Conservation (phyloP, 2,329 filamentous ascomycete species). For the Cladosporium sp. region DNA sequence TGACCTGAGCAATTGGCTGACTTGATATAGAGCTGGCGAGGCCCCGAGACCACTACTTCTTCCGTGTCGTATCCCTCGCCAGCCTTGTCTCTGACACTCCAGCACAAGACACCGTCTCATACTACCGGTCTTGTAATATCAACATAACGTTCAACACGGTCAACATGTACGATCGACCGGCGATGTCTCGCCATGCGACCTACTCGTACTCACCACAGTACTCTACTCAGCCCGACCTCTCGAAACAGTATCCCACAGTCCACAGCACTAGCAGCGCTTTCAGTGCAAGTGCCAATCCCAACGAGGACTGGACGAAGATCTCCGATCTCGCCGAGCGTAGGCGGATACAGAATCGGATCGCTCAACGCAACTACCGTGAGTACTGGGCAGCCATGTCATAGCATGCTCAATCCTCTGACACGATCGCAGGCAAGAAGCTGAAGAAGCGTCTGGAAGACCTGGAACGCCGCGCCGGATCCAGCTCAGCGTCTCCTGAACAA, state of each 20-base stretch:
- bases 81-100: neutral
- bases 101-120: no score
- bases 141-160: neutral
- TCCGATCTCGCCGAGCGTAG: conserved; percentile 91
- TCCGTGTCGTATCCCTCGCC: neutral
- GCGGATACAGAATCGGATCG: conserved; percentile 95
- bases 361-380: conserved; percentile 93
- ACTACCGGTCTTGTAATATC: neutral
- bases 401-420: neutral
- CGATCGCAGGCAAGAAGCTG: conserved; percentile 70
- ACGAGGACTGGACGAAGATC: conserved; percentile 99
- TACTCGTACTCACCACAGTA: conserved; percentile 38
- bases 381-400: conserved; percentile 20
- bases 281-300: conserved; percentile 86
- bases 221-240: conserved; percentile 36
- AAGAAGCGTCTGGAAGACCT: conserved; percentile 84
- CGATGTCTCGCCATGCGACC: conserved; percentile 40
- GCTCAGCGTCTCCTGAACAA: conserved; percentile 54
- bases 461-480: conserved; percentile 67
- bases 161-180: conserved; percentile 23
- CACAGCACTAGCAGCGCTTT: conserved; percentile 89
- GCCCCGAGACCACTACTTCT: conserved; percentile 1
- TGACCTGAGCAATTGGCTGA: conserved; percentile 10
- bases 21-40: conserved; percentile 10
- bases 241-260: conserved; percentile 59